Evolutionary conservation across 352 stramenopile species (phyloP).

Genomic region (Pythium periplocum): DNA sequence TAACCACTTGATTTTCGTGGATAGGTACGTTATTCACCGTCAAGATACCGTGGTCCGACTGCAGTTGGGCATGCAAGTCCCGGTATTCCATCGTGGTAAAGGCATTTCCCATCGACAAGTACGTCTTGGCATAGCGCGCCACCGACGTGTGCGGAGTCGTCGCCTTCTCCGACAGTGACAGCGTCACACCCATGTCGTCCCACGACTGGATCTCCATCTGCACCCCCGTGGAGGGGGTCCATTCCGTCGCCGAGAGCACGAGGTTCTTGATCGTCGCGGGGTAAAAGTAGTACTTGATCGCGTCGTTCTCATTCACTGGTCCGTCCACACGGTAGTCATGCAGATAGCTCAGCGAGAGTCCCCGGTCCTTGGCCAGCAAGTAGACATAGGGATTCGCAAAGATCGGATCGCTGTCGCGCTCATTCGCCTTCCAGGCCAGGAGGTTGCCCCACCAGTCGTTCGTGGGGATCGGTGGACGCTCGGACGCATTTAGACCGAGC

Average conservation of each 20-base stretch:
- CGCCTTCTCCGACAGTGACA: conserved; percentile 25
- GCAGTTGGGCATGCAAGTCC: conserved; percentile 54
- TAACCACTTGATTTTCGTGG: conserved; percentile 28
- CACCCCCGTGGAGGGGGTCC: conserved; percentile 10
- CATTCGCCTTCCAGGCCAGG: conserved; percentile 40
- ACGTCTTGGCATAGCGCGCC: conserved; percentile 27
- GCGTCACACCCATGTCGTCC: conserved; percentile 69
- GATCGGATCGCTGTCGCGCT: conserved; percentile 60
- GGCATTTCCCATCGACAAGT: conserved; percentile 65
- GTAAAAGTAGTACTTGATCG: conserved; percentile 84
- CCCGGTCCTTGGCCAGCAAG: conserved; percentile 39
- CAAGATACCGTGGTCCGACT: conserved; percentile 56
- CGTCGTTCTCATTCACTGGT: conserved; percentile 69
- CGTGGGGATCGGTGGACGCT: conserved; percentile 45
- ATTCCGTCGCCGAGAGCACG: conserved; percentile 57
- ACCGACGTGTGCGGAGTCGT: conserved; percentile 9
- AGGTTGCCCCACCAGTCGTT: conserved; percentile 87
- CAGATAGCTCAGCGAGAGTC: conserved; percentile 64
- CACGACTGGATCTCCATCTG: conserved; percentile 51
- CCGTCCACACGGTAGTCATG: conserved; percentile 66
- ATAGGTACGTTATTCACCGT: conserved; percentile 45
- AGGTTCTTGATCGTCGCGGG: conserved; percentile 69
- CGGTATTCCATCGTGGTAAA: conserved; percentile 73
- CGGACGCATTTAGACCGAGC: background rate
- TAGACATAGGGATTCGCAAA: conserved; percentile 73